Conservation (phyloP, 1,284 basidiomycete genomes). For the Calocybe gambosa region DNA sequence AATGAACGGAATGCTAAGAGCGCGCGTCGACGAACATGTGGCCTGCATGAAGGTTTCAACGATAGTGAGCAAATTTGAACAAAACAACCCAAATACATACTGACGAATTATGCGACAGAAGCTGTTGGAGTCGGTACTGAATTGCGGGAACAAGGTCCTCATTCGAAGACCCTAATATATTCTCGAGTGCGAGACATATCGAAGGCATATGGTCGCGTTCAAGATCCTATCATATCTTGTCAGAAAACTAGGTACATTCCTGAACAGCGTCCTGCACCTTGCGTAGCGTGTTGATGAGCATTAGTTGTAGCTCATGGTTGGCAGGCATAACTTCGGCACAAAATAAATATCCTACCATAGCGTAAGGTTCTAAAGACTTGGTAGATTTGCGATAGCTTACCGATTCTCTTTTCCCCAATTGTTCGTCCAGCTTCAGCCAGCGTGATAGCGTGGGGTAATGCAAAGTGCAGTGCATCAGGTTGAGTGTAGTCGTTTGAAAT, state of each 20-base stretch:
- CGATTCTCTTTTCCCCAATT: constrained; percentile 62
- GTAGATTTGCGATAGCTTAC: constrained; percentile 28
- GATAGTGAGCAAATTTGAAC: constrained; percentile 4
- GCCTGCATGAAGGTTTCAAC: constrained; percentile 29
- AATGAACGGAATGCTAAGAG: constrained; percentile 55
- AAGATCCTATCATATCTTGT: constrained; percentile 45
- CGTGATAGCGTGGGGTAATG: constrained; percentile 64
- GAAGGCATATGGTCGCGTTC: constrained; percentile 46
- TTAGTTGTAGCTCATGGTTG: constrained; percentile 65
- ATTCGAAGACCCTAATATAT: constrained; percentile 50
- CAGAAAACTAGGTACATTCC: constrained; percentile 3
- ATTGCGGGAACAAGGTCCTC: constrained; percentile 69
- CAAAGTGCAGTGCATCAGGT: constrained; percentile 50
- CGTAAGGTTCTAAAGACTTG: neutral
- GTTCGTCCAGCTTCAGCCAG: constrained; percentile 60
- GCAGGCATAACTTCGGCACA: constrained; percentile 64
- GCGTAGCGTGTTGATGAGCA: constrained; percentile 76
- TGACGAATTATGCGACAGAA: constrained; percentile 70
- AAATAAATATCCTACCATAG: constrained; percentile 62
- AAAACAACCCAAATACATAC: constrained; percentile 33
- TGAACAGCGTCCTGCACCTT: constrained; percentile 43
- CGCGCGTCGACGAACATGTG: constrained; percentile 54
- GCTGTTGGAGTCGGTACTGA: constrained; percentile 53
- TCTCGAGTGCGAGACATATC: constrained; percentile 68
- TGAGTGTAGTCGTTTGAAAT: constrained; percentile 35